phyloP scores from a whole-genome alignment of 108 stramenopile genomes.

The Parietichytrium sp. region DNA sequence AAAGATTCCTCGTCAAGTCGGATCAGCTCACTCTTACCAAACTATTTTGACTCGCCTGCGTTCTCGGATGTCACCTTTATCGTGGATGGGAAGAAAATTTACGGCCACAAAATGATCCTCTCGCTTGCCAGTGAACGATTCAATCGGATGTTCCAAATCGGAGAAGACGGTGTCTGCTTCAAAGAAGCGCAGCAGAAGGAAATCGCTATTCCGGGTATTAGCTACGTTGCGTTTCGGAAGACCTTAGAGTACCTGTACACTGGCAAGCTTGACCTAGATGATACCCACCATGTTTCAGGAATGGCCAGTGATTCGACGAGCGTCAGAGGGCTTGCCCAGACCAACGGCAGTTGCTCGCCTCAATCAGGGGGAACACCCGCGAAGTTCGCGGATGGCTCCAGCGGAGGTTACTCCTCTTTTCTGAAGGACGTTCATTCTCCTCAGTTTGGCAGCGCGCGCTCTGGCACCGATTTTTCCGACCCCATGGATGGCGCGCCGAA shows the following conservation, averaged over 20 bases:
- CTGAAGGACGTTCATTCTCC: too few species aligned
- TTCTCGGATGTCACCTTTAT: slow-evolving; percentile 86
- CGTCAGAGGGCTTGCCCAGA: too few species aligned
- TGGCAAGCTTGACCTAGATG: slow-evolving; percentile 63
- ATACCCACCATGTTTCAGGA: slow-evolving; percentile 28
- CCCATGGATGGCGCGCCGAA: too few species aligned
- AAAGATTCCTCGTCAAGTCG: slow-evolving; percentile 69
- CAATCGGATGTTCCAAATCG: slow-evolving; percentile 83
- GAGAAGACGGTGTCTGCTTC: slow-evolving; percentile 67
- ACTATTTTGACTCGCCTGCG: slow-evolving; percentile 78
- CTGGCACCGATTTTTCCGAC: too few species aligned
- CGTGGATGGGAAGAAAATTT: slow-evolving; percentile 77
- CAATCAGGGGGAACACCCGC: too few species aligned
- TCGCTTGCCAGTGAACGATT: slow-evolving; percentile 82
- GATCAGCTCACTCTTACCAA: slow-evolving; percentile 64
- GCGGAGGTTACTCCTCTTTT: too few species aligned
- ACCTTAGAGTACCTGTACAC: slow-evolving; percentile 90
- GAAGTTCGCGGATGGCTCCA: too few species aligned
- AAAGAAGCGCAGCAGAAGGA: slow-evolving; percentile 63
- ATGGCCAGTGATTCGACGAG: background rate
- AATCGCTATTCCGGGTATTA: slow-evolving; percentile 76
- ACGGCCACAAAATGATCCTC: slow-evolving; percentile 80
- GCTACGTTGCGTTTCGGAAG: slow-evolving; percentile 72
- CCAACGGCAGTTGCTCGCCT: too few species aligned
- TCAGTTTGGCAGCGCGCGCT: too few species aligned